Evolutionary conservation across 2,329 filamentous ascomycete species (phyloP).

Genomic region (Macrophomina tecta): DNA sequence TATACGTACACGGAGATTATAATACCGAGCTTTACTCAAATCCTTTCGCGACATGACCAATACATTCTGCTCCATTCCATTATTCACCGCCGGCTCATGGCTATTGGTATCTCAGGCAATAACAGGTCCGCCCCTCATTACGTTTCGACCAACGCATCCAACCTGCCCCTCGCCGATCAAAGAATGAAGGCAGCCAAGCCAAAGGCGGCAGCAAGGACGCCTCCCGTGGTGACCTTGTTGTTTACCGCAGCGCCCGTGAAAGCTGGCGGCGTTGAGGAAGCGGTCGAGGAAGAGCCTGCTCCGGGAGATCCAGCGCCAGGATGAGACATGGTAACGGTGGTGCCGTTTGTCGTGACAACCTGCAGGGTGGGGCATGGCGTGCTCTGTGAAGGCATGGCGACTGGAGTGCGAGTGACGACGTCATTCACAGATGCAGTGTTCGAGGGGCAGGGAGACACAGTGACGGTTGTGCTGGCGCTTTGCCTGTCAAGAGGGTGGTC

Average conservation of each 20-base stretch:
- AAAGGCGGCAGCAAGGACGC: slow-evolving; percentile 5
- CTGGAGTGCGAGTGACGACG: slow-evolving; percentile 21
- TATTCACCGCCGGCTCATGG: not conserved
- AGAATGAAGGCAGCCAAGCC: not conserved
- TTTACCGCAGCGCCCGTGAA: slow-evolving; percentile 12
- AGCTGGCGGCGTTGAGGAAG: slow-evolving; percentile 1
- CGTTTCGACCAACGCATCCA: not conserved
- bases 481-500: too few species aligned
- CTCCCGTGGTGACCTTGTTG: not conserved
- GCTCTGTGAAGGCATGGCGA: not conserved
- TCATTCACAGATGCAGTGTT: slow-evolving; percentile 3
- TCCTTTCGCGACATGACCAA: too few species aligned
- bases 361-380: slow-evolving; percentile 18
- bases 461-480: slow-evolving; percentile 15
- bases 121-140: not conserved
- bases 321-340: slow-evolving; percentile 15
- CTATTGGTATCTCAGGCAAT: not conserved
- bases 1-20: too few species aligned
- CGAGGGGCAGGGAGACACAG: not conserved
- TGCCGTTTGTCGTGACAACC: slow-evolving; percentile 22
- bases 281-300: not conserved
- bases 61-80: not conserved
- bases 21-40: too few species aligned
- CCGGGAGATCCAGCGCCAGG: not conserved
- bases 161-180: not conserved